Conservation (phyloP, 2,329 filamentous ascomycete genomes). For the Colletotrichum echinochloae region DNA sequence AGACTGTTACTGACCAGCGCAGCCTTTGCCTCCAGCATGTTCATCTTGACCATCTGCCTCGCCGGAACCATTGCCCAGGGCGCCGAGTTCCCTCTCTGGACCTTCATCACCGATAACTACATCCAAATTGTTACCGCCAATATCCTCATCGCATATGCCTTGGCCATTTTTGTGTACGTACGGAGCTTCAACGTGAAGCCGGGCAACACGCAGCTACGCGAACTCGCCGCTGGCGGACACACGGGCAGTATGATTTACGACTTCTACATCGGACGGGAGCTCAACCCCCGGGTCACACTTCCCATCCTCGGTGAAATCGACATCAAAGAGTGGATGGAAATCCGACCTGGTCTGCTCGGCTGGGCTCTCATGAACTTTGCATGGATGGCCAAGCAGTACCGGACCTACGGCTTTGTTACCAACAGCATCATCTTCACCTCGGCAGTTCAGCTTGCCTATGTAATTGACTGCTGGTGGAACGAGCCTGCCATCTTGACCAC, state of each 20-base stretch:
- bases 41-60: conserved; percentile 77
- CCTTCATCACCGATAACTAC: conserved; percentile 92
- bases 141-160: conserved; percentile 77
- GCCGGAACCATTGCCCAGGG: conserved; percentile 83
- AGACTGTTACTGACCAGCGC: background rate
- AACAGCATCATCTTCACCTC: conserved; percentile 88
- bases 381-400: conserved; percentile 89
- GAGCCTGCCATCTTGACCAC: conserved; percentile 91
- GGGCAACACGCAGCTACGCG: conserved; percentile 77
- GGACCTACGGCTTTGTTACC: conserved; percentile 83
- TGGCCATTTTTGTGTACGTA: conserved; percentile 85
- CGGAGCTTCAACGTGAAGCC: conserved; percentile 84
- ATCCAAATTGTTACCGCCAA: conserved; percentile 86
- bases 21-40: conserved; percentile 82
- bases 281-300: conserved; percentile 86
- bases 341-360: conserved; percentile 90
- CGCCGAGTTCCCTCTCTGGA: conserved; percentile 88
- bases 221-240: conserved; percentile 84
- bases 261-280: conserved; percentile 93
- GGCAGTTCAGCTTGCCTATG: conserved; percentile 82
- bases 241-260: conserved; percentile 91
- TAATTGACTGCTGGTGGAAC: conserved; percentile 87
- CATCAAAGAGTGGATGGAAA: conserved; percentile 89
- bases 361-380: conserved; percentile 89
- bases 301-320: conserved; percentile 88